phyloP scores from a whole-genome alignment of 768 basidiomycete species.

The Xerocomellus dryophilus region DNA sequence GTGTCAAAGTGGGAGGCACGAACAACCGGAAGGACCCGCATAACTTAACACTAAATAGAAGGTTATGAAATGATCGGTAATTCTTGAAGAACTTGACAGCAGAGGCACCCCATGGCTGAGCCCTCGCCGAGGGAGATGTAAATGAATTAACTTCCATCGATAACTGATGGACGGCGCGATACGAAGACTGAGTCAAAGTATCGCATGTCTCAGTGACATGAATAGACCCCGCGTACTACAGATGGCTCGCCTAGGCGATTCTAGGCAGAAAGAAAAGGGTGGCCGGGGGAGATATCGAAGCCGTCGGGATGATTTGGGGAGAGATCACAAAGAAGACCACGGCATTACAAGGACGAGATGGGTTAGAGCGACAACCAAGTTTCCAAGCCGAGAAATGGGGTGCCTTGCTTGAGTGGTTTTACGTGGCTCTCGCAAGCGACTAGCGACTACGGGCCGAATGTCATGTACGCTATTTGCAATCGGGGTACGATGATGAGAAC shows the following conservation, averaged over 20 bases:
- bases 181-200: conserved; percentile 5
- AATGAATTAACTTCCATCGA: conserved; percentile 29
- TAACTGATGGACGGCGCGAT: conserved; percentile 19
- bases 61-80: conserved; percentile 28
- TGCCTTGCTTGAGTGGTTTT: conserved; percentile 12
- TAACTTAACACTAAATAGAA: conserved; percentile 25
- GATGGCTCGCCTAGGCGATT: conserved; percentile 2
- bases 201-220: conserved; percentile 5
- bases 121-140: conserved; percentile 15
- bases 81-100: conserved; percentile 3
- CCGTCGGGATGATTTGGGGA: conserved; percentile 8
- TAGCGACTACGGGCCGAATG: conserved; percentile 2
- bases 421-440: conserved; percentile 20
- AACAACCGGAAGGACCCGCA: conserved; percentile 17
- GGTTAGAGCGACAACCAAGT: no score
- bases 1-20: conserved; percentile 17
- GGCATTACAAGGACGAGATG: conserved; percentile 12
- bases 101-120: conserved; percentile 1
- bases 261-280: conserved; percentile 13
- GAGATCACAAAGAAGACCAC: conserved; percentile 11
- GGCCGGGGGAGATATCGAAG: conserved; percentile 25
- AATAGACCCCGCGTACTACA: conserved; percentile 2
- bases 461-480: conserved; percentile 2
- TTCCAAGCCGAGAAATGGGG: conserved; percentile 7
- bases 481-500: not conserved